These are phyloP conservation scores for Pseudogymnoascus sp. DNA, from an alignment of 2,329 filamentous ascomycete species.

Conservation along the genomic window DNA sequence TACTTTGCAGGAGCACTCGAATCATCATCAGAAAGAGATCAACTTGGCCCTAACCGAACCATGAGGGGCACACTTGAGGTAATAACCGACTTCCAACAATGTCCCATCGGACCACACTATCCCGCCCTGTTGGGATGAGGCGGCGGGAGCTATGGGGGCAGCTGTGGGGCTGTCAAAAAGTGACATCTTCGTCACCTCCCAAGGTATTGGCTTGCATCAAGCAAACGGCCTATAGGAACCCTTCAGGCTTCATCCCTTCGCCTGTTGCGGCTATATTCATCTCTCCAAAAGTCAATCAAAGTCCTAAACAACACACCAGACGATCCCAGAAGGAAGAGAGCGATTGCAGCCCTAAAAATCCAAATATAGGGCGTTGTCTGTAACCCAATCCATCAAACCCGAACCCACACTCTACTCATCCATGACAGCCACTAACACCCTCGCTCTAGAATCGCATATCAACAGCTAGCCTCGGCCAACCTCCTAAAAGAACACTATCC, in stretches of 20 bases:
- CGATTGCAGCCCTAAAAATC: background rate
- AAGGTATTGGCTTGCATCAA: background rate
- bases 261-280: background rate
- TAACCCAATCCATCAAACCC: background rate
- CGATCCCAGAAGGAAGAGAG: background rate
- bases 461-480: background rate
- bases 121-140: background rate
- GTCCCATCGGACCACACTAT: background rate
- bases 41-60: background rate
- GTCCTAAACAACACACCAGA: background rate
- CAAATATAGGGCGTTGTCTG: background rate
- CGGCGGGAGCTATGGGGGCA: background rate
- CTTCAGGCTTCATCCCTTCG: background rate
- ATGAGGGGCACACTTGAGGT: background rate
- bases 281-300: background rate
- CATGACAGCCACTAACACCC: background rate
- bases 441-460: background rate
- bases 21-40: background rate
- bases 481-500: background rate
- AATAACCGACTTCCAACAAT: slow-evolving; percentile 1
- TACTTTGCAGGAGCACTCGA: background rate
- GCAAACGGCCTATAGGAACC: background rate
- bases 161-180: background rate
- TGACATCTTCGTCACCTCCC: background rate
- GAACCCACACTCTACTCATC: background rate